Evolutionary conservation across 495 filamentous ascomycete genomes (phyloP).

Genomic region (Penicillium malachiteum): DNA sequence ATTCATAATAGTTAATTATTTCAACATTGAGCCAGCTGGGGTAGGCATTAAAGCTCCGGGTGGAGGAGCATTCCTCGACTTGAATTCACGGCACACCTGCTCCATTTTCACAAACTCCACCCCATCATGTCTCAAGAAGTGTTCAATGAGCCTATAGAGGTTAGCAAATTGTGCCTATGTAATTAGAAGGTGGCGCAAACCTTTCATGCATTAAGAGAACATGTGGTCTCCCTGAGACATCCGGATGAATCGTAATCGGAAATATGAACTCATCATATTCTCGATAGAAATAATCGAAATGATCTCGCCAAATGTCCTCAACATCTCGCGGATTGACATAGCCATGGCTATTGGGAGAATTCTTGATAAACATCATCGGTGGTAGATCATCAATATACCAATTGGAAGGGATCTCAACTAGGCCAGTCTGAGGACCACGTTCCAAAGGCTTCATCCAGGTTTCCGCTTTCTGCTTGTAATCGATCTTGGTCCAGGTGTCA

Average conservation of each 20-base stretch:
- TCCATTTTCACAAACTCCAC: conserved; percentile 73
- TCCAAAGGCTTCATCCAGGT: conserved; percentile 65
- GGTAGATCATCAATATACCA: conserved; percentile 68
- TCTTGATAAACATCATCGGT: conserved; percentile 63
- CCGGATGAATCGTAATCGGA: conserved; percentile 67
- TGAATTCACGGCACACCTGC: conserved; percentile 64
- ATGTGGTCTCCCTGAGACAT: conserved; percentile 64
- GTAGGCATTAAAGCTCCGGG: conserved; percentile 29
- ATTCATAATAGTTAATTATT: background rate
- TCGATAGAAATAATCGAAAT: conserved; percentile 66
- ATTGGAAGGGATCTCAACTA: conserved; percentile 65
- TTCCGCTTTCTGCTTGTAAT: conserved; percentile 57
- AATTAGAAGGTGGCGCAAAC: background rate
- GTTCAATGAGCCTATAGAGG: conserved; percentile 56
- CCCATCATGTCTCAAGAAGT: conserved; percentile 69
- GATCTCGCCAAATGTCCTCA: conserved; percentile 58
- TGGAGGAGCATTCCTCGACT: conserved; percentile 31
- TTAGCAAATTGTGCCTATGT: no score
- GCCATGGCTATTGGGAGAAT: conserved; percentile 54
- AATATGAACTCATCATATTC: conserved; percentile 70
- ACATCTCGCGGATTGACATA: conserved; percentile 59
- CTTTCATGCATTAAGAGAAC: conserved; percentile 48
- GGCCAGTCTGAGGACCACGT: conserved; percentile 48
- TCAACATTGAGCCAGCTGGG: conserved; percentile 2
- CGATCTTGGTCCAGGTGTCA: conserved; percentile 60